Evolutionary conservation across 768 basidiomycete genomes (phyloP), one percentile per base, ranked within the genome.

Genomic region (Amanita inopinata): DNA sequence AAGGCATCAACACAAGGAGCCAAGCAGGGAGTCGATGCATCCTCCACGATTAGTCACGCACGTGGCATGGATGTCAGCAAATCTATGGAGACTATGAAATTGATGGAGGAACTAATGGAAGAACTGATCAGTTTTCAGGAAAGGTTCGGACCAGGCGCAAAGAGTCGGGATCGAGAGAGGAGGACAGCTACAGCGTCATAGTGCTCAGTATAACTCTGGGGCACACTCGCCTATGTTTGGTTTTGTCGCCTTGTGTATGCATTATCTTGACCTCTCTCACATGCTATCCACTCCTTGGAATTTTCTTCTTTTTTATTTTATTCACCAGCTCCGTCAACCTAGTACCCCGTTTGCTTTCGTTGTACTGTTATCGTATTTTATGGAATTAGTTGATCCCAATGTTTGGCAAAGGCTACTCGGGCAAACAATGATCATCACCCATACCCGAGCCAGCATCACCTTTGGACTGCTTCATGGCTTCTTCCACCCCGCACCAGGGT

Each of bases 41-140:
- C 48, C 24, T 39, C 54, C 39, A 38, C 54, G 51, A 40, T 39
- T 50, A 22, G 55, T 49, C 50, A 53, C 45, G 36, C 54, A 52
- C 48, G 55, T 51, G 38, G 54, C 51, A 36, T 46, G 49, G 39
- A 44, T 22, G 35, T 33, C n/a, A 37, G 35, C 25, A 44, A 44
- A 28, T 37, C 43, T 12, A 20, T 24, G 52, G 55, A 41, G 30
- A 83, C 83, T 30, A 83, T 86, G 76, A 80, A 76, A 61, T 70
- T 84, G 66, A 87, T 94, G 83, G 90, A 91, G 56, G 87, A 85
- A 52, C 66, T 94, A 7, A 91, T 91, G 80, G 76, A 86, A 54
- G 90, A 93, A 58, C 63, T 93, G 18, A 88, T 92, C 49, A 69
- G 64, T 28, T 93, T 94, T 57, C 91, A 93, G 62, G 89, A 93